These are phyloP conservation scores for Penicillium odoratum DNA, from an alignment of 495 filamentous ascomycete species.

Conservation along the genomic window DNA sequence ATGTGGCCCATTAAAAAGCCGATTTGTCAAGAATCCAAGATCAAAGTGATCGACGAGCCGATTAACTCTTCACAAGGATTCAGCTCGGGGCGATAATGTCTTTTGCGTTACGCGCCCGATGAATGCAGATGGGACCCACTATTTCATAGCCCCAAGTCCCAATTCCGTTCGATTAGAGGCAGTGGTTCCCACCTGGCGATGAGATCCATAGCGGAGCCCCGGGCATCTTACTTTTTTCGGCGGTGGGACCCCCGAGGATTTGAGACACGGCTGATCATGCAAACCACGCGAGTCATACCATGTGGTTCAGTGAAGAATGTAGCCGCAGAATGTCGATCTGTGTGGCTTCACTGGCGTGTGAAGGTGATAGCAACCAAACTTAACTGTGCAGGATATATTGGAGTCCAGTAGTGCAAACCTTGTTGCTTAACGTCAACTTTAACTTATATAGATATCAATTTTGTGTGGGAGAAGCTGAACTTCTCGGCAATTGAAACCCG, in stretches of 20 bases:
- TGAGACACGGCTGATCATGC: conserved; percentile 1
- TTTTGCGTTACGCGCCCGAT: background rate
- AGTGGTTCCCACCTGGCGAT: conserved; percentile 1
- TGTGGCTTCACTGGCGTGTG: background rate
- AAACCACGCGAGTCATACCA: background rate
- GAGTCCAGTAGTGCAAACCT: background rate
- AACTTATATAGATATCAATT: too few relatives aligned
- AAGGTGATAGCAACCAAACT: background rate
- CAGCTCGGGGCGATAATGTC: conserved; percentile 2
- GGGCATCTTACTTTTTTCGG: conserved; percentile 8
- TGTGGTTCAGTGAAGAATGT: background rate
- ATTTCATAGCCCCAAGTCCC: background rate
- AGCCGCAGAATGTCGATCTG: background rate
- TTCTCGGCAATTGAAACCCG: background rate
- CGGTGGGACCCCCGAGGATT: background rate
- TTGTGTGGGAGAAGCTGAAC: background rate
- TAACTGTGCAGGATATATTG: background rate
- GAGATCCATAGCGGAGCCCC: background rate
- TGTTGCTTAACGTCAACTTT: background rate
- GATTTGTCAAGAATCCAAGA: background rate
- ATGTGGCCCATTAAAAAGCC: background rate
- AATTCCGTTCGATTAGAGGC: background rate
- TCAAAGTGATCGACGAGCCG: background rate
- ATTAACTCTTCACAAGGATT: background rate
- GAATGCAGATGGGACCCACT: background rate